phyloP scores from a whole-genome alignment of 257 asterid genomes.

The Salvia rosmarinus region DNA sequence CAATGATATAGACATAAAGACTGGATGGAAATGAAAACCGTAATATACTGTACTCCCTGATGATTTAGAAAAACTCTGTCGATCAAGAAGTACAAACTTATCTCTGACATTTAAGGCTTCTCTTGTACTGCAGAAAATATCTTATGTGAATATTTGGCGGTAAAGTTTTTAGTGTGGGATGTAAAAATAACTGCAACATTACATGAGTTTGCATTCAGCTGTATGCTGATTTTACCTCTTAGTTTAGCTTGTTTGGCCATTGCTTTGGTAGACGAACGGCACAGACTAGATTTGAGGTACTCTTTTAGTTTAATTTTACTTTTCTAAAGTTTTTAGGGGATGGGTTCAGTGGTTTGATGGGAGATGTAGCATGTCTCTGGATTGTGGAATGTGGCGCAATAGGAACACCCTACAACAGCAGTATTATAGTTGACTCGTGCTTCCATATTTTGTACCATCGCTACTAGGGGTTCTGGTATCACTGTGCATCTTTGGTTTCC shows the following conservation, averaged over 20 bases:
- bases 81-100: conserved; percentile 2
- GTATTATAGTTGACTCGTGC: conserved; percentile 1
- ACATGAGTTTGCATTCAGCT: conserved; percentile 17
- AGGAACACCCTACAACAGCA: not conserved
- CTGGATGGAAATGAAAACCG: conserved; percentile 16
- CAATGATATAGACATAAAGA: conserved; percentile 8
- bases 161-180: conserved; percentile 18
- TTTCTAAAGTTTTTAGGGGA: not conserved
- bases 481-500: not conserved
- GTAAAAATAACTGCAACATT: conserved; percentile 11
- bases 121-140: conserved; percentile 7
- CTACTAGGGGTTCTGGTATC: conserved; percentile 2
- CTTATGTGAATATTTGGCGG: conserved; percentile 15
- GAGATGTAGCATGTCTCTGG: not conserved
- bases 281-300: not conserved
- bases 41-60: conserved; percentile 15
- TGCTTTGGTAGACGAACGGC: not conserved
- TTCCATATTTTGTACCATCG: not conserved
- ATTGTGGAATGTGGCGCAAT: conserved; percentile 7
- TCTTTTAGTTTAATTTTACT: not conserved
- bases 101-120: conserved; percentile 22
- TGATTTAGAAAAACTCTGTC: conserved; percentile 8
- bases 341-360: not conserved
- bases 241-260: not conserved
- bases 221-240: conserved; percentile 1